Evolutionary conservation across 2,329 filamentous ascomycete genomes (phyloP).

Genomic region (Peltaster fructicola): DNA sequence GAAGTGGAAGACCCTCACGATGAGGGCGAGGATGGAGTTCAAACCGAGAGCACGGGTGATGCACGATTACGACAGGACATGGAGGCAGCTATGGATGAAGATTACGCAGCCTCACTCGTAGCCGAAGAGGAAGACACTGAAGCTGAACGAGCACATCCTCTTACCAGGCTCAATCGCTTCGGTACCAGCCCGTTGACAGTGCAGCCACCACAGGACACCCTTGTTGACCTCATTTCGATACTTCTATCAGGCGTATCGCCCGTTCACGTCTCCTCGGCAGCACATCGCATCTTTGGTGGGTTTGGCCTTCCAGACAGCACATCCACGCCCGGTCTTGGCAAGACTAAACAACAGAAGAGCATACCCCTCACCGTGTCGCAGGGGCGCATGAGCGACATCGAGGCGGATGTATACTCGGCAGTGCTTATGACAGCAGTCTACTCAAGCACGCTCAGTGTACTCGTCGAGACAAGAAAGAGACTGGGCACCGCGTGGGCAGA

Average conservation of each 20-base stretch:
- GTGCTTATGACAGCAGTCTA: constrained; percentile 55
- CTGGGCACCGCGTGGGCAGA: constrained; percentile 55
- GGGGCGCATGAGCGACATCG: constrained; percentile 52
- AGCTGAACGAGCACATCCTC: constrained; percentile 47
- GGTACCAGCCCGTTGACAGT: constrained; percentile 57
- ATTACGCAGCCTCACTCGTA: no score
- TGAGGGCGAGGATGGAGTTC: constrained; percentile 29
- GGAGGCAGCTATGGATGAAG: constrained; percentile 11
- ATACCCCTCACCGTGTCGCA: constrained; percentile 48
- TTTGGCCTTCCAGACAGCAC: constrained; percentile 58
- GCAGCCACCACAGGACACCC: constrained; percentile 49
- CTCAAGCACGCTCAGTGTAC: constrained; percentile 44
- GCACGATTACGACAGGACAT: constrained; percentile 11
- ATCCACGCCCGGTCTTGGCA: constrained; percentile 43
- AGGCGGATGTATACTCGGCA: constrained; percentile 56
- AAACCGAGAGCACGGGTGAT: constrained; percentile 27
- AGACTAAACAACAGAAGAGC: constrained; percentile 41
- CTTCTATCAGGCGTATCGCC: constrained; percentile 46
- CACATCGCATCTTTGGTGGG: constrained; percentile 62
- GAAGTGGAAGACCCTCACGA: constrained; percentile 14
- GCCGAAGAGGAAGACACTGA: constrained; percentile 14
- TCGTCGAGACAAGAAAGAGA: constrained; percentile 58
- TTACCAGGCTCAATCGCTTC: constrained; percentile 59
- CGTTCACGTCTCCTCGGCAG: constrained; percentile 56
- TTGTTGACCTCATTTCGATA: constrained; percentile 51